Evolutionary conservation across 768 basidiomycete species (phyloP), one percentile per base, ranked within the genome.

Genomic region (Bullera alba): DNA sequence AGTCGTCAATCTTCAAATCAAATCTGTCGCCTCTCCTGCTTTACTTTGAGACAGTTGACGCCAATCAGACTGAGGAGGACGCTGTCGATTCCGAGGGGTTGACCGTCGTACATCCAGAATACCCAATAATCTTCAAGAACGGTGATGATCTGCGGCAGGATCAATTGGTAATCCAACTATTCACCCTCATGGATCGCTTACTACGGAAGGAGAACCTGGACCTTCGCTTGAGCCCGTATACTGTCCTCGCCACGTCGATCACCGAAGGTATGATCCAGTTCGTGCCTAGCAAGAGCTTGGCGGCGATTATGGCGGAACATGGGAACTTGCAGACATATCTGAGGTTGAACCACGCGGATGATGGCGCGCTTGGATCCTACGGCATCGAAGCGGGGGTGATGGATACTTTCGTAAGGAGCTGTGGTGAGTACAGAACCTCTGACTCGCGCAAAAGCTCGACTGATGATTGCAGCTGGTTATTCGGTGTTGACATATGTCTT

Each of bases 121-220:
- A 86, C 71, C 87, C 92, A 0, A 80, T 96, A 45, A 97, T 99
- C 53, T 96, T 97, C 79, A 99, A 97, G 74, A 92, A 96, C 60
- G 95, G 95, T 14, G 95, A 97, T 67, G 95, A 99, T 67, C 85
- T 97, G 79, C 83, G 95, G 19, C 95, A 99, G 72, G 95, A 99
- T 69, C 95, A 99, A 71, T 81, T 99, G 30, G 92, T 97, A 23
- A 85, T 97, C 43, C 95, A 99, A 72, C 78, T 97, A n/a, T 92
- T 99, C 72, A 95, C 91, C 15, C 81, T 99, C 23, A 99, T 99
- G 95, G 91, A 99, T 68, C 79, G 86, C 42, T 73, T 99, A 22
- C 74, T 97, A 54, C 77, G 90, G 50, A 93, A 92, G 73, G 95
- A 97, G 75, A 95, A 95, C 68, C 72, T 99, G 46, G 95, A 97